Evolutionary conservation across 306 rosid genomes (phyloP).

Genomic region (Trifolium pratense): DNA sequence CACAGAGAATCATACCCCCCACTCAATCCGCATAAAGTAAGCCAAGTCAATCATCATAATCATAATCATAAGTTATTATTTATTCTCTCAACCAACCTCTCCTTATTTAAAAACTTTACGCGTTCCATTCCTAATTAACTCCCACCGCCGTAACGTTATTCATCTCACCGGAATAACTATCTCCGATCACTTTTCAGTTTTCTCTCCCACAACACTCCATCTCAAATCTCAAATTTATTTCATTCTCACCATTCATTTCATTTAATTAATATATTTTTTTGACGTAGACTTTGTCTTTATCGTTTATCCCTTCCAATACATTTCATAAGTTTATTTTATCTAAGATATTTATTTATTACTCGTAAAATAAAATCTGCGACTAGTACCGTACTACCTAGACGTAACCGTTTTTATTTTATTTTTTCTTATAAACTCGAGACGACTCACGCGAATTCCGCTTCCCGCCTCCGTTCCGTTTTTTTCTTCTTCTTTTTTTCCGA

Average conservation of each 20-base stretch:
- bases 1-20: constrained; percentile 38
- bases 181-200: constrained; percentile 14
- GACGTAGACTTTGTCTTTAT: constrained; percentile 25
- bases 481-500: background rate
- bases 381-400: background rate
- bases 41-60: constrained; percentile 30
- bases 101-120: constrained; percentile 37
- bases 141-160: constrained; percentile 12
- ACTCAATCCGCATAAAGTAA: background rate
- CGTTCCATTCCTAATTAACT: constrained; percentile 34
- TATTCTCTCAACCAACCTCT: constrained; percentile 52
- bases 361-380: constrained; percentile 24
- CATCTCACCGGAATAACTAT: constrained; percentile 30
- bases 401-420: constrained; percentile 52
- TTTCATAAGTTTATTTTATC: background rate
- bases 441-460: constrained; percentile 42
- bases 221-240: background rate
- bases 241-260: constrained; percentile 2
- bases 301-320: constrained; percentile 32
- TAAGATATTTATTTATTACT: constrained; percentile 11
- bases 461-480: constrained; percentile 30
- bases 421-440: background rate
- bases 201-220: constrained; percentile 23
- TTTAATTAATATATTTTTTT: constrained; percentile 15
- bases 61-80: background rate